phyloP scores from a whole-genome alignment of 257 asterid genomes.

The Fraxinus anomala region DNA sequence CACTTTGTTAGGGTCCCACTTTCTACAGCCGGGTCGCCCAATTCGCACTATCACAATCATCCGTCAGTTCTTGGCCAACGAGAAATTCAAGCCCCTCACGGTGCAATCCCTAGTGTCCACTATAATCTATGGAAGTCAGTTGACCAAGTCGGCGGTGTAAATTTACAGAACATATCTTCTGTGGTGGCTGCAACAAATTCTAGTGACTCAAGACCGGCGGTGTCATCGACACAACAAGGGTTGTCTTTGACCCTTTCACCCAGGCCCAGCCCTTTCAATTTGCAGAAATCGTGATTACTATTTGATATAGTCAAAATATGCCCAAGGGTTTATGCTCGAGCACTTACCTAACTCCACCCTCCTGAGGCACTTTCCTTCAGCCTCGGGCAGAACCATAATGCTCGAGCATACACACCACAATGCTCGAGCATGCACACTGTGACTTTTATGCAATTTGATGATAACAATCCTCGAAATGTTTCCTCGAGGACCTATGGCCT shows the following conservation, averaged over 20 bases:
- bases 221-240: conserved; percentile 45
- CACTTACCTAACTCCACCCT: no score
- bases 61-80: conserved; percentile 35
- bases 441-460: no score
- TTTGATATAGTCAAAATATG: no score
- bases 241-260: conserved; percentile 65
- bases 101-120: conserved; percentile 33
- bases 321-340: no score
- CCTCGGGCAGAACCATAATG: no score
- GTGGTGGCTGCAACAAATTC: conserved; percentile 10
- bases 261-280: no score
- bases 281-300: no score
- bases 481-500: no score
- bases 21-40: conserved; percentile 25
- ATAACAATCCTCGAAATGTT: no score
- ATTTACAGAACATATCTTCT: conserved; percentile 27
- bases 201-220: conserved; percentile 6
- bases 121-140: conserved; percentile 32
- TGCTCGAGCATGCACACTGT: no score
- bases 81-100: conserved; percentile 26
- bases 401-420: no score
- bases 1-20: conserved; percentile 50
- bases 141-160: conserved; percentile 17
- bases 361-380: no score
- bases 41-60: conserved; percentile 24